Conservation (phyloP, 352 stramenopile species). For the Peronosclerospora sorghi region DNA sequence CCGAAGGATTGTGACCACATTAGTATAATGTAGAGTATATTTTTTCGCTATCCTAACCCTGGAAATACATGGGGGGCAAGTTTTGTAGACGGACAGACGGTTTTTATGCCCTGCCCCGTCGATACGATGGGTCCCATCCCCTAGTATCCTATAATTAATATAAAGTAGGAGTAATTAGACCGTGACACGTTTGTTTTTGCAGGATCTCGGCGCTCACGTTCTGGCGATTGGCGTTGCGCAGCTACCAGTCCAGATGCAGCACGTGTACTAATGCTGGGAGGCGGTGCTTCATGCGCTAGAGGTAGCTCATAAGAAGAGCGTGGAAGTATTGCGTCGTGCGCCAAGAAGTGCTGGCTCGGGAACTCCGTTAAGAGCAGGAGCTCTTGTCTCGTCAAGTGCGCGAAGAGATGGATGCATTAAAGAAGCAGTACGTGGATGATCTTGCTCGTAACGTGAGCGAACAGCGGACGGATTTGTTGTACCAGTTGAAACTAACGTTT, state of each 20-base stretch:
- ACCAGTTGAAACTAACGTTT: slow-evolving; percentile 48
- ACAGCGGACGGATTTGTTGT: slow-evolving; percentile 41
- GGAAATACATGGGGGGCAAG: too few species aligned
- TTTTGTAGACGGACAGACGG: too few species aligned
- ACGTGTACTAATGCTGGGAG: slow-evolving; percentile 79
- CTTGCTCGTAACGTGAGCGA: slow-evolving; percentile 49
- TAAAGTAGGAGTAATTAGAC: too few species aligned
- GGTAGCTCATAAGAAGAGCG: slow-evolving; percentile 61
- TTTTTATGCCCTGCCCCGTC: too few species aligned
- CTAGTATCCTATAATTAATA: too few species aligned
- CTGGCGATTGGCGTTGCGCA: slow-evolving; percentile 70
- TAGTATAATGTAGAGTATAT: too few species aligned
- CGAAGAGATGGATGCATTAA: slow-evolving; percentile 47
- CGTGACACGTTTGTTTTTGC: background rate
- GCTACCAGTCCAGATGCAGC: slow-evolving; percentile 78
- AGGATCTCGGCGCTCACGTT: slow-evolving; percentile 58
- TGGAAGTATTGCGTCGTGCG: slow-evolving; percentile 51
- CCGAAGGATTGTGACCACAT: too few species aligned
- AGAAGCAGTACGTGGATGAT: slow-evolving; percentile 56
- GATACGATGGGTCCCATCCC: too few species aligned
- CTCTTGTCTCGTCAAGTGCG: slow-evolving; percentile 45
- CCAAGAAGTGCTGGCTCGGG: slow-evolving; percentile 65
- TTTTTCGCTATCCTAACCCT: too few species aligned
- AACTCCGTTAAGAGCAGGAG: slow-evolving; percentile 64
- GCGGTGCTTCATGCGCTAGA: slow-evolving; percentile 70